Evolutionary conservation across 78 protist genomes (phyloP).

Genomic region (Dictyostelium brefeldianum): DNA sequence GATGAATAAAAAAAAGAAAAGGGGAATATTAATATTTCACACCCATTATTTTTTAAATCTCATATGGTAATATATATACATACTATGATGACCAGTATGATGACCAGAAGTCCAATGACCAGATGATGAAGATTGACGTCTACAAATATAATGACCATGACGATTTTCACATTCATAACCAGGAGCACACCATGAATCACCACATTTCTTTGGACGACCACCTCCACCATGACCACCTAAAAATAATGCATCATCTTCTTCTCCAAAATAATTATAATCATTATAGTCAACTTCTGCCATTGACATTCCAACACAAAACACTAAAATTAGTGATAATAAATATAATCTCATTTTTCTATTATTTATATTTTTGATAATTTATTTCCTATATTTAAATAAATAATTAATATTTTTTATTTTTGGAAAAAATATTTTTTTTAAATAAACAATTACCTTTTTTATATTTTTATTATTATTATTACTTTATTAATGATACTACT

Average conservation of each 20-base stretch:
- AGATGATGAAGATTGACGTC: background rate
- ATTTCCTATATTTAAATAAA: background rate
- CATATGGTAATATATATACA: too few relatives aligned
- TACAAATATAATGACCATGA: background rate
- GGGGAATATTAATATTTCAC: slow-evolving; percentile 14
- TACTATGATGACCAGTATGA: background rate
- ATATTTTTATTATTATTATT: background rate
- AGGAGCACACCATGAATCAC: background rate
- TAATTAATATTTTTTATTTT: background rate
- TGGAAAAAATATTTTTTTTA: background rate
- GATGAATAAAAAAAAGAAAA: background rate
- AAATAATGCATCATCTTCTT: background rate
- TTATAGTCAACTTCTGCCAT: background rate
- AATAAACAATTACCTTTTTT: background rate
- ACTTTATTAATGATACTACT: background rate
- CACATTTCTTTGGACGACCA: background rate
- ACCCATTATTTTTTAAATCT: too few relatives aligned
- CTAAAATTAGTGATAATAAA: slow-evolving; percentile 13
- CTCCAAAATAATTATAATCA: background rate
- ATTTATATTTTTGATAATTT: background rate
- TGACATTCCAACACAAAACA: background rate
- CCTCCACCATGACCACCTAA: background rate
- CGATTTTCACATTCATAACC: background rate
- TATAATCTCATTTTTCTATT: background rate
- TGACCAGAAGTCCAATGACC: too few relatives aligned